phyloP scores from a whole-genome alignment of 768 basidiomycete species.

The Rubroboletus satanas region DNA sequence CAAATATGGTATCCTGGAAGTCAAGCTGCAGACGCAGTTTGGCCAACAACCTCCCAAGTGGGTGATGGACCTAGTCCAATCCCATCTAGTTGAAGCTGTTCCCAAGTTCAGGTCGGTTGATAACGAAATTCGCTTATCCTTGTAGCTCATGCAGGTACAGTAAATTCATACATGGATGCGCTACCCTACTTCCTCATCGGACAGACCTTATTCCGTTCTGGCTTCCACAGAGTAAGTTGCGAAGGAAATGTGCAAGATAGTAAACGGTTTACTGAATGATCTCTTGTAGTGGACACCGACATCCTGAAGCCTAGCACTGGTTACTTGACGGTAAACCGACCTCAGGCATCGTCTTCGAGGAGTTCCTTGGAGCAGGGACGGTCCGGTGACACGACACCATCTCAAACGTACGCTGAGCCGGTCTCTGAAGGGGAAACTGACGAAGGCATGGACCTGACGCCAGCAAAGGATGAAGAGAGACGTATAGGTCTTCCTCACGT shows the following conservation, averaged over 20 bases:
- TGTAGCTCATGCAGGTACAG: conserved; percentile 35
- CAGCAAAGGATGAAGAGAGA: conserved; percentile 78
- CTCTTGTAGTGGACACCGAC: conserved; percentile 77
- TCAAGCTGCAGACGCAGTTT: conserved; percentile 94
- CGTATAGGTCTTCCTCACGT: conserved; percentile 71
- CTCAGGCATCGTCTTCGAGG: conserved; percentile 45
- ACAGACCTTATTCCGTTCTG: conserved; percentile 98
- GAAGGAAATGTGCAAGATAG: not conserved
- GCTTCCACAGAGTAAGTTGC: conserved; percentile 81
- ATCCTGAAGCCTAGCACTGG: conserved; percentile 91
- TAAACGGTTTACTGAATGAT: not conserved
- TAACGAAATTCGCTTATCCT: not conserved
- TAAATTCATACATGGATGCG: conserved; percentile 96
- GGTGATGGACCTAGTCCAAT: conserved; percentile 94
- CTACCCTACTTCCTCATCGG: conserved; percentile 85
- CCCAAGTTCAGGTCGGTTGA: conserved; percentile 85
- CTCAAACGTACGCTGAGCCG: conserved; percentile 72
- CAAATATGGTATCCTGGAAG: conserved; percentile 95
- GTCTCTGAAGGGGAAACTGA: conserved; percentile 95
- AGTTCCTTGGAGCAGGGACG: conserved; percentile 42
- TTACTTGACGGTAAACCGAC: conserved; percentile 75
- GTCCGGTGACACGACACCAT: conserved; percentile 42
- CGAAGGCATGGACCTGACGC: conserved; percentile 60
- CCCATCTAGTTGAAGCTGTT: conserved; percentile 93
- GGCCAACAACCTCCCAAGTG: conserved; percentile 95